Conservation (phyloP, 73 alveolate genomes). For the Tetrahymena thermophila region DNA sequence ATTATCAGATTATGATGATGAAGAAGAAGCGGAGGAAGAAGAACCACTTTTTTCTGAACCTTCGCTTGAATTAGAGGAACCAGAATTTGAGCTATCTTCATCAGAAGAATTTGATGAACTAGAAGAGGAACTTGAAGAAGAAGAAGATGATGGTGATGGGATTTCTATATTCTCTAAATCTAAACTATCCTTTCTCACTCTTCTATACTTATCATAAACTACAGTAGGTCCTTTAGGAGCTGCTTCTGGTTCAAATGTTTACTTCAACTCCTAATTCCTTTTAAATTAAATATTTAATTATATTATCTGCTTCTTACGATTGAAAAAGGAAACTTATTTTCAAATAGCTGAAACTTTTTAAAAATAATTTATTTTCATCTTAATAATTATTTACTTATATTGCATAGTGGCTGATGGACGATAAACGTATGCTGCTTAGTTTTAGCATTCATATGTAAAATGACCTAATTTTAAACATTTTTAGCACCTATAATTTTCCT, state of each 20-base stretch:
- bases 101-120: neutral
- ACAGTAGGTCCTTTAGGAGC: neutral
- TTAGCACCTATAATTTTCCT: slow-evolving; percentile 60
- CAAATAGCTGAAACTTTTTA: slow-evolving; percentile 8
- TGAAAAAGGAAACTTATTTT: neutral
- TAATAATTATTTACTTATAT: neutral
- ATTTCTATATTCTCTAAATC: neutral
- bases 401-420: slow-evolving; percentile 86
- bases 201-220: neutral
- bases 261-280: neutral
- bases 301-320: too few species aligned
- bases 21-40: neutral
- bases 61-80: neutral
- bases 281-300: neutral
- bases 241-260: neutral
- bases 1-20: neutral
- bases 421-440: slow-evolving; percentile 75
- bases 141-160: neutral
- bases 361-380: slow-evolving; percentile 41
- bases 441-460: slow-evolving; percentile 93
- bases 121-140: neutral
- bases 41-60: neutral
- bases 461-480: slow-evolving; percentile 89
- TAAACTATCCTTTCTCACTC: neutral
- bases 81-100: neutral